Evolutionary conservation across 306 rosid genomes (phyloP), one percentile per base, ranked within the genome.

Genomic region (Dryas octopetala): DNA sequence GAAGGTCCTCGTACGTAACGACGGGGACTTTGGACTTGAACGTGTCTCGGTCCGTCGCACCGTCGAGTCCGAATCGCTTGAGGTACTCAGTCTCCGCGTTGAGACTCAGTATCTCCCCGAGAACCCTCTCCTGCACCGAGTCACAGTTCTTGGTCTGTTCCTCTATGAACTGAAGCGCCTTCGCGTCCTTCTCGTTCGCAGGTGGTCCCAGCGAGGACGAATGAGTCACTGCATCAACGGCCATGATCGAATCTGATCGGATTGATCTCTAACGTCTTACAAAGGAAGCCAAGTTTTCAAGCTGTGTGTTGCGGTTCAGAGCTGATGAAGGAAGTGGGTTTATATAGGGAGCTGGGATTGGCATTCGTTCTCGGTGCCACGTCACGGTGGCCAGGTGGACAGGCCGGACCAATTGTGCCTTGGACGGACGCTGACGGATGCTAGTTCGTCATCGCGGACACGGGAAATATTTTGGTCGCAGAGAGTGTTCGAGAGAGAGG

Each of bases 21-120:
- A 89, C 92, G 0, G 97, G 93, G n/a, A 95, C 41, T 58, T 84
- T 92, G 52, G 93, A 80, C 83, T 92, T 95, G 85, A 87, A 95
- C 0, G 87, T 28, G 12, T 86, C 80, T 0, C 93, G 92, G 76
- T 88, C 92, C 1, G 91, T 90, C 11, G 91, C 96, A 6, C 93
- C 96, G 70, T 74, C 51, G 71, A 95, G 91, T 0, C 60, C 51
- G 72, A 85, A 92, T 5, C 86, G 85, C 49, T 73, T 79, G 4
- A 95, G 82, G 68, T 95, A 95, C 66, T 95, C 99, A 0, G 97
- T 85, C 3, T 88, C 84, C 0, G 88, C 81, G 85, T 95, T 95
- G 45, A 78, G 91, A 3, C 74, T 48, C 17, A 95, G 88, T 70
- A 95, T 95, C 78, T 90, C 91, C 0, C 65, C 32, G 32, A 92